These are phyloP conservation scores for Pyrrhoderma lamaoense DNA, from an alignment of 1,284 basidiomycete species.

Conservation along the genomic window DNA sequence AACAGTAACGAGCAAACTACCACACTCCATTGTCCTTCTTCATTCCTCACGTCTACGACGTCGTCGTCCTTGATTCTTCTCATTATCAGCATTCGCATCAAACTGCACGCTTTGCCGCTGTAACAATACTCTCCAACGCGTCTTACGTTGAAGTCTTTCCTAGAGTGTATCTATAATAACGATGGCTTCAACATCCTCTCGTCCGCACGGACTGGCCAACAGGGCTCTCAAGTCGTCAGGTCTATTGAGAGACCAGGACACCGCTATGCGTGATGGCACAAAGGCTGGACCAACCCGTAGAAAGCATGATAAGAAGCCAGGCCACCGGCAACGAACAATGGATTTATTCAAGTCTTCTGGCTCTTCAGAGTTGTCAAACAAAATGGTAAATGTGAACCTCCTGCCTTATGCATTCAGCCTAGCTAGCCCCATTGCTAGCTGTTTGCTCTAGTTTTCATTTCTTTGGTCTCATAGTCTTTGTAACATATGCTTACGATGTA, in stretches of 20 bases:
- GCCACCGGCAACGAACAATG: constrained; percentile 50
- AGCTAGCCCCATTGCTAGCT: constrained; percentile 21
- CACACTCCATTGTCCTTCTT: neutral
- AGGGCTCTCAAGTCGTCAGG: constrained; percentile 60
- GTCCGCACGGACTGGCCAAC: constrained; percentile 46
- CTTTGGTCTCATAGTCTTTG: constrained; percentile 26
- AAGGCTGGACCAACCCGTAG: too few relatives aligned
- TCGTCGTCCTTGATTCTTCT: too few relatives aligned
- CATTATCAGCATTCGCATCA: neutral
- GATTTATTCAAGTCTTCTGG: constrained; percentile 47
- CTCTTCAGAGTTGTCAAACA: constrained; percentile 37
- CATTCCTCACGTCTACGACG: constrained; percentile 8
- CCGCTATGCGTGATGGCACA: constrained; percentile 63
- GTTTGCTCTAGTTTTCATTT: constrained; percentile 27
- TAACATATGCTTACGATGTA: constrained; percentile 38
- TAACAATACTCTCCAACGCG: too few relatives aligned
- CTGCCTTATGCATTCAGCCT: constrained; percentile 20
- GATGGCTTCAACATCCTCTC: constrained; percentile 25
- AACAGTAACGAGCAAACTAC: constrained; percentile 9
- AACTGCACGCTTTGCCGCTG: too few relatives aligned
- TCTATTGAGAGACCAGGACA: constrained; percentile 52
- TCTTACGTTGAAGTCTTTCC: neutral
- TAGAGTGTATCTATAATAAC: neutral
- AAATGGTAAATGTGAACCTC: constrained; percentile 65
- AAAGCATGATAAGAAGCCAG: constrained; percentile 55